Base-by-base conservation (phyloP, 805 yeast species). In the Saccharomycopsis fermentans region DNA sequence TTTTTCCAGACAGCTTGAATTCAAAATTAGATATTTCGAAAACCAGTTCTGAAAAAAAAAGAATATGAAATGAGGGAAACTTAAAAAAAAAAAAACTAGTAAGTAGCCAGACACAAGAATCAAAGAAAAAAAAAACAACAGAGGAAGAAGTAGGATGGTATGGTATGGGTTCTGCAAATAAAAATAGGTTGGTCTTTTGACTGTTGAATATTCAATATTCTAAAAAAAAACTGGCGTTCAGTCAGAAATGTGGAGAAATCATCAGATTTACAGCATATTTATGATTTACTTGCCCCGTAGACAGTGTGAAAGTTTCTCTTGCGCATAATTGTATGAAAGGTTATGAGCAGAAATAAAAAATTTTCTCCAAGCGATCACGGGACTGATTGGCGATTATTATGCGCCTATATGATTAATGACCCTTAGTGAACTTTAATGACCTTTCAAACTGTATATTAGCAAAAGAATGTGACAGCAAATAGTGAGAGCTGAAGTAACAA, bases 211-310 rank as follows among this genome's bases (percentile, higher is more conserved):
- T 32, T 32, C 29, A 21, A 43, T 21, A 12, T 24, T 12, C 24
- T 9, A 19, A 40, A 43, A 43, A 19, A 19, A 40, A 43, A 43
- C 16, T 43, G 24, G 29, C 50, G 12, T 21, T 21, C 29, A 43
- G 29, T 19, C 50, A 43, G 50, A 43, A 43, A 43, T 43, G 50
- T 43, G 50, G 50, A 43, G 50, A 43, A 43, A 43, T 43, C 50
- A 11, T 26, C 29, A 43, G 29, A 43, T 19, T 43, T 21, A 8
- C 16, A 43, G 26, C 26, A 21, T 11, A 43, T 43, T 43, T 43
- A 43, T 29, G 14, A 14, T 43, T 43, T 43, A 5, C 50, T 43
- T 21, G 50, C 29, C 50, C 29, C 29, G 12, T 32, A 43, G 50
- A 21, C 6, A 9, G 14, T 21, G 5, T 43, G 29, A 26, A 21